These are phyloP conservation scores for Pouteria glomerata DNA, from an alignment of 148 eudicot species.

Conservation along the genomic window DNA sequence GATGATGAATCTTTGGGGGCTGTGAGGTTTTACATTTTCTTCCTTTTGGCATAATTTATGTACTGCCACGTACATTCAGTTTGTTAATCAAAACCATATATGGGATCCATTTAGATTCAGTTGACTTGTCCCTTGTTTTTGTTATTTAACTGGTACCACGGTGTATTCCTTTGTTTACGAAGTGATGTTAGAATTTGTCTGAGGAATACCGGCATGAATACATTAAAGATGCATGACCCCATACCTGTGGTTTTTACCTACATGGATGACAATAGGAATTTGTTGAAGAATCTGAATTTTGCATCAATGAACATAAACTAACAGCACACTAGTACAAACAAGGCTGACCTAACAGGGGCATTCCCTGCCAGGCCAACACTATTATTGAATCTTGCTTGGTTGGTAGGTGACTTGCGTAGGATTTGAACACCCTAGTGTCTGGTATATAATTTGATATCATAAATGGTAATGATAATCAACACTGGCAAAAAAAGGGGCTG, in stretches of 20 bases:
- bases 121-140: not conserved
- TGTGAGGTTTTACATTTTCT: not conserved
- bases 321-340: no score
- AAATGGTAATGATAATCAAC: not conserved
- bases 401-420: no score
- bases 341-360: no score
- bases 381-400: no score
- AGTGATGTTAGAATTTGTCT: not conserved
- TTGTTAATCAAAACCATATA: slow-evolving; percentile 5
- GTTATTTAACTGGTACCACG: not conserved
- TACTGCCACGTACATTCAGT: slow-evolving; percentile 3
- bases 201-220: not conserved
- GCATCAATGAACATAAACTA: not conserved
- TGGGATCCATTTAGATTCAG: not conserved
- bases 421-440: no score
- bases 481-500: not conserved
- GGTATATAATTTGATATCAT: not conserved
- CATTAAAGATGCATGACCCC: not conserved
- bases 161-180: not conserved
- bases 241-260: not conserved
- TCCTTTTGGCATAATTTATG: not conserved
- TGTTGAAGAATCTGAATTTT: not conserved
- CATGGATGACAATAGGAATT: not conserved
- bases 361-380: no score
- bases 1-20: slow-evolving; percentile 12